Base-by-base conservation (phyloP, 2,329 filamentous ascomycete genomes). In the Neodidymelliopsis sp. region DNA sequence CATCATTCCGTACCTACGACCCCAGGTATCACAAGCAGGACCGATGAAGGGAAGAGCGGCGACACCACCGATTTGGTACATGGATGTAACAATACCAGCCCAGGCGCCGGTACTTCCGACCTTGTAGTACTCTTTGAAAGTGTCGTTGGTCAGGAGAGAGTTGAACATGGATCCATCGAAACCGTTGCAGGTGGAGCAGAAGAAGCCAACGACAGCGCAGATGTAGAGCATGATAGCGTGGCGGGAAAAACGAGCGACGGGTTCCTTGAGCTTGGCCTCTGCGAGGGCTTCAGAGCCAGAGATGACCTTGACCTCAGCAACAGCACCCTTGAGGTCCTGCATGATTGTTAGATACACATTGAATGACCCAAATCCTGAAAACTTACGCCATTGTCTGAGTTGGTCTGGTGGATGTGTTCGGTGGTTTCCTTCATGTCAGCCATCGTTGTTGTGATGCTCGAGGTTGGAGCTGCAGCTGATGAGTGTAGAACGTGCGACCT, bases 141-240 rank as follows among this genome's bases (percentile, higher is more conserved):
- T 54, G 20, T 70, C 71, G 69, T 83, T 83, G 28, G 77, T 55
- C 23, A 57, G 52, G 18, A 83, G 66, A 25, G 77, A 77, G 47
- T 78, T 79, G 60, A 84, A 81, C 38, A 86, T 75, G 20, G 79
- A 81, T 27, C 81, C 81, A 56, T 85, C 82, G 54, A 81, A 84
- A 20, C 82, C 82, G 63, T 83, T 83, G 75, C 80, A 78, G 7
- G 79, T 82, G 18, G 77, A 79, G 51, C 72, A 75, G 54, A 76
- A 72, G 60, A 75, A 78, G 23, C 73, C 75, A 11, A 53, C 43
- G 28, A 65, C 45, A 18, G 54, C 50, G 33, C 57, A 62, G 12
- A 61, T 29, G 39, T 59, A 64, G 7, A 69, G 62, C 25, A 62
- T 49, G 16, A 70, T 39, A 13, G 60, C 54, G 31, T 47, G 47